Conservation (phyloP, 139 green algal species). For the Ettlia oleoabundans region DNA sequence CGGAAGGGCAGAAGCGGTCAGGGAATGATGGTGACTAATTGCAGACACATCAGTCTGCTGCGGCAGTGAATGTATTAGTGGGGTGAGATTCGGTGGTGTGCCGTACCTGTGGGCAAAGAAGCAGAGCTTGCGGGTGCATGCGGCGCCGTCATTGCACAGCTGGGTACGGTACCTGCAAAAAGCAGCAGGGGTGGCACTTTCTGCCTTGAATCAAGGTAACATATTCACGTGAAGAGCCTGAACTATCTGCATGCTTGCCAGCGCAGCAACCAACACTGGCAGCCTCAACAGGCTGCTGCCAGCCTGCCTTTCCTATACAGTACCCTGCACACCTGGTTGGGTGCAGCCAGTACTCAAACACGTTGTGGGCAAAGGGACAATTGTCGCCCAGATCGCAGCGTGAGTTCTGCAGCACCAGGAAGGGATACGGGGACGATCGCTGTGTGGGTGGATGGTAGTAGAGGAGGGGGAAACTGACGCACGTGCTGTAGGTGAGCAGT, state of each 20-base stretch:
- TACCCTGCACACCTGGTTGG: conserved; percentile 67
- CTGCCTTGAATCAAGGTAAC: too few relatives aligned
- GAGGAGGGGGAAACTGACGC: too few relatives aligned
- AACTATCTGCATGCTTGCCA: neutral
- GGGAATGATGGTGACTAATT: neutral
- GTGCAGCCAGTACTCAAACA: conserved; percentile 92
- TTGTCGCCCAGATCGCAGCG: conserved; percentile 51
- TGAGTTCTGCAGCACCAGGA: conserved; percentile 35
- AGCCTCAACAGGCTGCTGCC: neutral
- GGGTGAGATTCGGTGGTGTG: too few relatives aligned
- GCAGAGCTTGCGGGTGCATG: conserved; percentile 79
- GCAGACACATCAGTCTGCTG: neutral
- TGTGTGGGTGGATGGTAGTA: neutral
- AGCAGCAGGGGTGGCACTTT: neutral
- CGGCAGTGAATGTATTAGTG: too few relatives aligned
- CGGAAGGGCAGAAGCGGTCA: neutral
- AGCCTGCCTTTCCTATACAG: neutral
- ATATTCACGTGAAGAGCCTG: too few relatives aligned
- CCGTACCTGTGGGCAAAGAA: conserved; percentile 86
- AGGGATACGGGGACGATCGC: neutral
- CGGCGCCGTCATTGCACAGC: conserved; percentile 85
- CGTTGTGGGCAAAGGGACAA: conserved; percentile 84
- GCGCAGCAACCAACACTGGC: too few relatives aligned
- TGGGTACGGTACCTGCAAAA: conserved; percentile 74
- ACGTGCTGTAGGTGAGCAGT: too few relatives aligned